Percentiles rank a stretch among this genome's conserved stretches.
Conservation (phyloP, 768 basidiomycete species). For the Pholiota conissans region DNA sequence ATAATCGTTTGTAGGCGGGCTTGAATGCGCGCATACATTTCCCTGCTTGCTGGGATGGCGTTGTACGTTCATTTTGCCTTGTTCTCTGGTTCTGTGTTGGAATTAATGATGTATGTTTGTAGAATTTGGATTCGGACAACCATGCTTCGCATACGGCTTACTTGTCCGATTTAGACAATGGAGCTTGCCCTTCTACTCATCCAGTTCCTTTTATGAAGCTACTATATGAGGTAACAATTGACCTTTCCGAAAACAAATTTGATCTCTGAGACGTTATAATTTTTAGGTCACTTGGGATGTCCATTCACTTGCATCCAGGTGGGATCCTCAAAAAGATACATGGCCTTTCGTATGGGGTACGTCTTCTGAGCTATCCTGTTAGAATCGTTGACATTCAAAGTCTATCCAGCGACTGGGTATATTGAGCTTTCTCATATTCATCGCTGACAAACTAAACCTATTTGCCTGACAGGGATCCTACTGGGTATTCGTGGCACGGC, state of each 20-base stretch:
- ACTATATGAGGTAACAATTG: slow-evolving; percentile 31
- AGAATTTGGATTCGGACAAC: slow-evolving; percentile 41
- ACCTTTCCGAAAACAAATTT: not conserved
- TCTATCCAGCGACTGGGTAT: slow-evolving; percentile 37
- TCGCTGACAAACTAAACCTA: not conserved
- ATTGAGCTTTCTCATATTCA: not conserved
- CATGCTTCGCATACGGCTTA: slow-evolving; percentile 36
- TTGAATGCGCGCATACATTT: slow-evolving; percentile 40
- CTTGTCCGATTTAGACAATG: slow-evolving; percentile 36
- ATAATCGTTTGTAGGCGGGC: slow-evolving; percentile 19
- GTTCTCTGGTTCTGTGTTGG: not conserved
- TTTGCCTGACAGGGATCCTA: slow-evolving; percentile 49
- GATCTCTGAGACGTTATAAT: not conserved
- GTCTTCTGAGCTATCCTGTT: not conserved
- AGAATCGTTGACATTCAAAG: not conserved
- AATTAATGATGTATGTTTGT: not conserved
- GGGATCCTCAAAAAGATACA: slow-evolving; percentile 30
- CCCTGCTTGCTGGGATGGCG: slow-evolving; percentile 42
- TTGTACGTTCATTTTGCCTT: slow-evolving; percentile 20
- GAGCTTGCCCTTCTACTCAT: slow-evolving; percentile 35
- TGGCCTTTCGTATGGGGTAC: slow-evolving; percentile 43
- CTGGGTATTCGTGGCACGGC: slow-evolving; percentile 48
- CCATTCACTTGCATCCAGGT: slow-evolving; percentile 30
- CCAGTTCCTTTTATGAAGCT: slow-evolving; percentile 40
- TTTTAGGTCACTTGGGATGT: slow-evolving; percentile 40